Percentiles rank a stretch among this genome's conserved stretches.
Conservation (phyloP, 2,329 filamentous ascomycete genomes). For the Aureobasidium sp. region DNA sequence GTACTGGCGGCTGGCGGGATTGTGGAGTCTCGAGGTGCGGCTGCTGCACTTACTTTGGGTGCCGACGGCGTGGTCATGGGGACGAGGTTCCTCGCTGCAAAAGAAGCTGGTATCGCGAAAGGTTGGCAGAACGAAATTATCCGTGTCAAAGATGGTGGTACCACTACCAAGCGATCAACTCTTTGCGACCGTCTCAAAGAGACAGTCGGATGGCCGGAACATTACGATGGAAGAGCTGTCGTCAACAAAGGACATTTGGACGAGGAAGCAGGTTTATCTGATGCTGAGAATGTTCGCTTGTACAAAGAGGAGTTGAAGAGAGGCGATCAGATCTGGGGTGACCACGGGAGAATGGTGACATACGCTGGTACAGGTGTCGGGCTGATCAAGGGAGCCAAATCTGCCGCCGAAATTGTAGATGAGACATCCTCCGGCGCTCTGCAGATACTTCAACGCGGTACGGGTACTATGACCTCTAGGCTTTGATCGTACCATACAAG, state of each 20-base stretch:
- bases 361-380: constrained; percentile 57
- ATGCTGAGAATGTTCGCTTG: constrained; percentile 35
- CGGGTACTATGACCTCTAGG: neutral
- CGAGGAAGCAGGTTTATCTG: constrained; percentile 29
- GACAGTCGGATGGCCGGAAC: constrained; percentile 49
- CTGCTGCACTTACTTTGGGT: constrained; percentile 46
- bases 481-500: neutral
- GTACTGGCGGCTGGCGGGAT: constrained; percentile 50
- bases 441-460: neutral
- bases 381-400: constrained; percentile 43
- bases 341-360: constrained; percentile 47
- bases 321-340: constrained; percentile 38
- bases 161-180: constrained; percentile 41
- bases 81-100: constrained; percentile 52
- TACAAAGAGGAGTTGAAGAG: constrained; percentile 41
- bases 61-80: constrained; percentile 51
- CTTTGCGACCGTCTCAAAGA: constrained; percentile 49
- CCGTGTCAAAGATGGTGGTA: constrained; percentile 42
- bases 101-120: constrained; percentile 37
- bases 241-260: constrained; percentile 46
- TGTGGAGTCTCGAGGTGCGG: constrained; percentile 45
- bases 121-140: constrained; percentile 43
- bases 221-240: constrained; percentile 51
- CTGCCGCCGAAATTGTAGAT: constrained; percentile 46
- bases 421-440: constrained; percentile 22